Conservation (phyloP, 176 grass and related monocot genomes). For the Zoysia pacifica region DNA sequence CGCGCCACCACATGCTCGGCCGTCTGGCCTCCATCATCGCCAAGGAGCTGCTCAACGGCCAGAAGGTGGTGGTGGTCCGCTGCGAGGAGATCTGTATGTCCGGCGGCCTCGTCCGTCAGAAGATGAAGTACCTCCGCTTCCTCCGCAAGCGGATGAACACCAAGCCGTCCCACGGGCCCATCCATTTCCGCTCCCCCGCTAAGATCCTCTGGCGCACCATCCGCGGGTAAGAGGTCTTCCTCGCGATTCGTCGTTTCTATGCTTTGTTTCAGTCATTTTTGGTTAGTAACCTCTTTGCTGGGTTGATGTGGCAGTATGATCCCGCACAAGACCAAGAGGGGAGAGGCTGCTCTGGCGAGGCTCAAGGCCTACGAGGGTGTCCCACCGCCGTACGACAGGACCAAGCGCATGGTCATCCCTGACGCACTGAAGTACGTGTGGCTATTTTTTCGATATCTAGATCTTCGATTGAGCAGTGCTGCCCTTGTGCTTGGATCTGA, state of each 20-base stretch:
- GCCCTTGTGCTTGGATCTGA: neutral
- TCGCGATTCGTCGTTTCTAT: neutral
- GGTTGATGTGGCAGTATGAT: constrained; percentile 61
- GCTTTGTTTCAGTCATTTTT: neutral
- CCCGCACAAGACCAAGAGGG: constrained; percentile 95
- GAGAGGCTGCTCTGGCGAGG: constrained; percentile 78
- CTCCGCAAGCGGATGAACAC: constrained; percentile 98
- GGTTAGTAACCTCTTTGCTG: neutral
- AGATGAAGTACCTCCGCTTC: constrained; percentile 96
- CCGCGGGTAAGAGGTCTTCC: constrained; percentile 45
- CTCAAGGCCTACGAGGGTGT: constrained; percentile 92
- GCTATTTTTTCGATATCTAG: neutral
- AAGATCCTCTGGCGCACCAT: constrained; percentile 95
- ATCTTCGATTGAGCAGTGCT: neutral
- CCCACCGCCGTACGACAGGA: constrained; percentile 87
- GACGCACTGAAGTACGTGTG: constrained; percentile 83
- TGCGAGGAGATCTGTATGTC: constrained; percentile 97
- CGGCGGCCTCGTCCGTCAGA: constrained; percentile 82
- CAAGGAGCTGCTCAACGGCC: constrained; percentile 91
- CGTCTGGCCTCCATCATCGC: constrained; percentile 75
- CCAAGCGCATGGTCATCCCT: constrained; percentile 85
- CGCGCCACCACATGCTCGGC: constrained; percentile 89
- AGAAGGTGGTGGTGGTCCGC: constrained; percentile 79
- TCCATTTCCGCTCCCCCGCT: constrained; percentile 82
- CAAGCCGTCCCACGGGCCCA: constrained; percentile 89